Percentiles rank a stretch among this genome's conserved stretches.
These are phyloP conservation scores for Spathaspora boniae DNA, from an alignment of 805 yeast species.

Conservation along the genomic window DNA sequence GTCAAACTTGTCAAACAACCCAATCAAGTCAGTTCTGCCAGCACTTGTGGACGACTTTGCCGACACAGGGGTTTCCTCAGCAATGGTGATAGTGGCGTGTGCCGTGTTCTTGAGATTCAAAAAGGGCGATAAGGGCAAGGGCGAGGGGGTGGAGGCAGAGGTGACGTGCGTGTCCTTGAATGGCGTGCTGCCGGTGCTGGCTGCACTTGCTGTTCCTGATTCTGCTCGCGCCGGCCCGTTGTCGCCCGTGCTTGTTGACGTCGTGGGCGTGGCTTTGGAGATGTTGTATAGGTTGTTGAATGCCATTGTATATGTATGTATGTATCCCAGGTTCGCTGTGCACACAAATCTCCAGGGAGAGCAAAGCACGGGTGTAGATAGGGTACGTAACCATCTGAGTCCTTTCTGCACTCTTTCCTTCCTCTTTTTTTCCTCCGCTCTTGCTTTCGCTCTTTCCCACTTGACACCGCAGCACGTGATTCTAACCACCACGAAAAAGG, in stretches of 20 bases:
- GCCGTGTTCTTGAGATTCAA: conserved; percentile 10
- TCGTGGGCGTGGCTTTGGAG: conserved; percentile 38
- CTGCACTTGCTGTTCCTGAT: neutral
- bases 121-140: neutral
- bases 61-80: neutral
- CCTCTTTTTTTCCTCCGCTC: neutral
- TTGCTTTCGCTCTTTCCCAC: neutral
- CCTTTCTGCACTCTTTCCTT: no score
- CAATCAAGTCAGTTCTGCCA: conserved; percentile 23
- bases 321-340: no score
- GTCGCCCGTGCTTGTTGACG: conserved; percentile 37
- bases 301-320: conserved; percentile 20
- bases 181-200: no score
- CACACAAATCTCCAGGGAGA: no score
- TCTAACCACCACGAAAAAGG: no score
- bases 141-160: neutral
- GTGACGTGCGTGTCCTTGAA: no score
- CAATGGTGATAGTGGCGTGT: conserved; percentile 20
- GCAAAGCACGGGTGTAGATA: no score
- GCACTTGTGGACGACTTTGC: neutral
- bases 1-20: conserved; percentile 34
- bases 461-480: conserved; percentile 1
- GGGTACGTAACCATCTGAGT: no score
- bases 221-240: no score
- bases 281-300: conserved; percentile 31